These are phyloP conservation scores for Xylariaceae sp. DNA, from an alignment of 2,329 filamentous ascomycete genomes.

Conservation along the genomic window DNA sequence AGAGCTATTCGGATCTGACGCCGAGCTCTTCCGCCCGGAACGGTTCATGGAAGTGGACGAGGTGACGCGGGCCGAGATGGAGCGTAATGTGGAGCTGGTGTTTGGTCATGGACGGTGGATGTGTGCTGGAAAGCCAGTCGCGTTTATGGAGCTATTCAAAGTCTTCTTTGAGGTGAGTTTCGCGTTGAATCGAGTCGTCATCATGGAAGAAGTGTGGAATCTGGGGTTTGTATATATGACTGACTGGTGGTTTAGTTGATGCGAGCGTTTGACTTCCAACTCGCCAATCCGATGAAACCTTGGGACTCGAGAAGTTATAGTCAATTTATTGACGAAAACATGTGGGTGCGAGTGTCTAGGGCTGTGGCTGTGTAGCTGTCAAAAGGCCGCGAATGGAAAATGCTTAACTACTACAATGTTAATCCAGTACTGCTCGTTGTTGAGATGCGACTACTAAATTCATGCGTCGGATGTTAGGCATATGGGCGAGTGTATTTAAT, in stretches of 20 bases:
- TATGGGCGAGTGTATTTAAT: no score
- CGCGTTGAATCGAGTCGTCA: no score
- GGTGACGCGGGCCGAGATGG: constrained; percentile 23
- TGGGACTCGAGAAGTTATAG: constrained; percentile 20
- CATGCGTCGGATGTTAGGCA: no score
- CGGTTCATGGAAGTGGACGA: constrained; percentile 11
- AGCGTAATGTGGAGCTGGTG: constrained; percentile 30
- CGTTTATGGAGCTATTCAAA: constrained; percentile 40
- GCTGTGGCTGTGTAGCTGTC: constrained; percentile 3
- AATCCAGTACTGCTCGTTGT: no score
- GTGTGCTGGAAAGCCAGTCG: constrained; percentile 38
- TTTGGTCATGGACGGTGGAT: constrained; percentile 36
- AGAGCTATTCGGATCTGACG: constrained; percentile 8
- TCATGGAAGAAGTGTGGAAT: no score
- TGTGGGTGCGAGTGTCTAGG: constrained; percentile 24
- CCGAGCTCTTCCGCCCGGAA: constrained; percentile 12
- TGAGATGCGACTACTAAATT: no score
- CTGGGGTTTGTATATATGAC: no score
- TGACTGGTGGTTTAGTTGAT: constrained; percentile 9
- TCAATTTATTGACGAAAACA: constrained; percentile 25
- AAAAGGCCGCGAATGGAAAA: not conserved
- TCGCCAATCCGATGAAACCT: constrained; percentile 20
- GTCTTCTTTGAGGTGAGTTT: constrained; percentile 34
- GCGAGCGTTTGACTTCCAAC: constrained; percentile 26
- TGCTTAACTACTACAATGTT: no score